Percentiles rank a stretch among this genome's conserved stretches.
These are phyloP conservation scores for Saccharomycopsis schoenii DNA, from an alignment of 805 yeast species.

Conservation along the genomic window DNA sequence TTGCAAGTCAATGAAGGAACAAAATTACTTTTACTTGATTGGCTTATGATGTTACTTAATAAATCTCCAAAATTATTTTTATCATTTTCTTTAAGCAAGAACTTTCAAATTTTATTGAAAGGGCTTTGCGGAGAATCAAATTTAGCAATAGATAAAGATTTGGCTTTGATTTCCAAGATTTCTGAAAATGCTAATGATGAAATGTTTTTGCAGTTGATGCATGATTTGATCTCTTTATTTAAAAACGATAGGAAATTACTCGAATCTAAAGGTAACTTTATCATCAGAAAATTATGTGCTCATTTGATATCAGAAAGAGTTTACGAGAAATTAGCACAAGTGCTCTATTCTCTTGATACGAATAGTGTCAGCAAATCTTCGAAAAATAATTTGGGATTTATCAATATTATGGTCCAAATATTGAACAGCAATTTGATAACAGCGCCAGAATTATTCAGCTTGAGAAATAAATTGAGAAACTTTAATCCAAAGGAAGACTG, in stretches of 20 bases:
- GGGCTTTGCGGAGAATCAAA: constrained; percentile 58
- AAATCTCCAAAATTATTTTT: constrained; percentile 52
- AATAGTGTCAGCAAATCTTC: constrained; percentile 29
- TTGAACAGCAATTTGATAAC: constrained; percentile 78
- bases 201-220: constrained; percentile 67
- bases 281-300: constrained; percentile 73
- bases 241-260: constrained; percentile 57
- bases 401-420: constrained; percentile 75
- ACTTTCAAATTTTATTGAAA: constrained; percentile 67
- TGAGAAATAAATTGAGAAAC: constrained; percentile 59
- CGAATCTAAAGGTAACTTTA: constrained; percentile 70
- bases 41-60: constrained; percentile 76
- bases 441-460: constrained; percentile 64
- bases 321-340: constrained; percentile 69
- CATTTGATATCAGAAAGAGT: constrained; percentile 76
- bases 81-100: constrained; percentile 43
- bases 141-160: constrained; percentile 63
- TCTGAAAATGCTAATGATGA: constrained; percentile 63
- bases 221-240: constrained; percentile 58
- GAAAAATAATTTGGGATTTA: constrained; percentile 48
- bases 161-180: constrained; percentile 63
- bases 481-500: constrained; percentile 57
- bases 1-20: constrained; percentile 71
- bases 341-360: constrained; percentile 34
- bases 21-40: constrained; percentile 74